phyloP scores from a whole-genome alignment of 2,329 filamentous ascomycete genomes.

The Fusarium sublunatum region DNA sequence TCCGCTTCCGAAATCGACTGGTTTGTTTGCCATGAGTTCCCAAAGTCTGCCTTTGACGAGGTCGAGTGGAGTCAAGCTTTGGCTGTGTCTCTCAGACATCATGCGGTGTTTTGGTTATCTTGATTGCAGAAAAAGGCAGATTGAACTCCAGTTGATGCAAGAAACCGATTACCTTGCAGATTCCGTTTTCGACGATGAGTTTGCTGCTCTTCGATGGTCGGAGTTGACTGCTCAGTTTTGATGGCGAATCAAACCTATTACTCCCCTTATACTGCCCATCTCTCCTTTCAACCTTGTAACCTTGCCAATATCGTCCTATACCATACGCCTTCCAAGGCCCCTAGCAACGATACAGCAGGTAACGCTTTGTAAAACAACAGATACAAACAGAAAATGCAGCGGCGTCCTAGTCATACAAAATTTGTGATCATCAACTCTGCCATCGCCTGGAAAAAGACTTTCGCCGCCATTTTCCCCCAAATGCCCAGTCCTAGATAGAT shows the following conservation, averaged over 20 bases:
- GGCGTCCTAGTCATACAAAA: constrained; percentile 51
- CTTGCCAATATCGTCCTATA: constrained; percentile 11
- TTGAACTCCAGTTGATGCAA: constrained; percentile 46
- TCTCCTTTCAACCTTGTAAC: constrained; percentile 17
- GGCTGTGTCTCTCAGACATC: constrained; percentile 44
- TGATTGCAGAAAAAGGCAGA: constrained; percentile 43
- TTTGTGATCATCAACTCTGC: constrained; percentile 39
- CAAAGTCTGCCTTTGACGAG: constrained; percentile 48
- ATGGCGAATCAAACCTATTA: constrained; percentile 46
- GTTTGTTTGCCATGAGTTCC: constrained; percentile 40
- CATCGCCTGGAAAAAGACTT: constrained; percentile 41
- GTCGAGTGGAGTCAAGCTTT: constrained; percentile 48
- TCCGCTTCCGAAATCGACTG: constrained; percentile 45
- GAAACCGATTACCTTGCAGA: constrained; percentile 38
- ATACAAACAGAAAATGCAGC: constrained; percentile 38
- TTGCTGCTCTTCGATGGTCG: constrained; percentile 31
- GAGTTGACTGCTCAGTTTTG: constrained; percentile 41
- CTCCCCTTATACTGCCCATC: constrained; percentile 32
- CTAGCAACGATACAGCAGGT: constrained; percentile 15
- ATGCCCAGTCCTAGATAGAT: constrained; percentile 55
- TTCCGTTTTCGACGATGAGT: constrained; percentile 33
- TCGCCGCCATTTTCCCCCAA: constrained; percentile 44
- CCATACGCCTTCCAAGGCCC: constrained; percentile 18
- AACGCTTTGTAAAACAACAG: constrained; percentile 35
- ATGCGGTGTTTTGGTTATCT: constrained; percentile 37